Conservation (phyloP, 306 rosid species). For the Hippophae gyantsensis region DNA sequence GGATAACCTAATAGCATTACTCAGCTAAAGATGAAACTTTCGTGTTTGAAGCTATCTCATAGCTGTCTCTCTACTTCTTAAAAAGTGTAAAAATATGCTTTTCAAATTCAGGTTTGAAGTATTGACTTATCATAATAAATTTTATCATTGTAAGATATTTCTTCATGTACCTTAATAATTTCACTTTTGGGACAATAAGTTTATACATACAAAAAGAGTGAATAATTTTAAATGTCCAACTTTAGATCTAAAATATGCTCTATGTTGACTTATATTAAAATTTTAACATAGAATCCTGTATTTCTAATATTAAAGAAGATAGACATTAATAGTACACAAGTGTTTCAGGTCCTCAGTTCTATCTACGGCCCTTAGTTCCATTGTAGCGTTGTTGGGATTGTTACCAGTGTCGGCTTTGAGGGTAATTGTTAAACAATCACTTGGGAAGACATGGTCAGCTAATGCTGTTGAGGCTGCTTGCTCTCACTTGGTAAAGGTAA, state of each 20-base stretch:
- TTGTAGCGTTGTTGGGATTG: slow-evolving; percentile 48
- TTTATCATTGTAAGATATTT: not conserved
- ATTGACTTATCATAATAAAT: not conserved
- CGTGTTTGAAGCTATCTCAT: too few relatives aligned
- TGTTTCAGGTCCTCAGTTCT: slow-evolving; percentile 51
- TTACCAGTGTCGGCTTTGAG: slow-evolving; percentile 48
- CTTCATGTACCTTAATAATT: not conserved
- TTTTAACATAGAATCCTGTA: not conserved
- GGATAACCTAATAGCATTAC: too few relatives aligned
- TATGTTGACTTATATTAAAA: not conserved
- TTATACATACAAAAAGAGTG: not conserved
- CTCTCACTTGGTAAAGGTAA: slow-evolving; percentile 78
- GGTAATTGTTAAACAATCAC: slow-evolving; percentile 39
- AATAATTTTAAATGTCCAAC: slow-evolving; percentile 9
- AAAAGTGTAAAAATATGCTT: slow-evolving; percentile 1
- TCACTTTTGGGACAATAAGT: not conserved
- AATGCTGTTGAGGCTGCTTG: slow-evolving; percentile 68
- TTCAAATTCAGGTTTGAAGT: not conserved
- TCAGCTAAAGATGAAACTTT: too few relatives aligned
- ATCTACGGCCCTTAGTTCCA: slow-evolving; percentile 36
- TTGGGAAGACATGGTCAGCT: slow-evolving; percentile 75
- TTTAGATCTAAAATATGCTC: slow-evolving; percentile 10
- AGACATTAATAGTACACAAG: slow-evolving; percentile 16
- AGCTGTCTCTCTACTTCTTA: not conserved
- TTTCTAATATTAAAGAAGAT: slow-evolving; percentile 6